Base-by-base conservation (phyloP, 768 basidiomycete species). In the Tylopilus plumbeoviolaceoides region DNA sequence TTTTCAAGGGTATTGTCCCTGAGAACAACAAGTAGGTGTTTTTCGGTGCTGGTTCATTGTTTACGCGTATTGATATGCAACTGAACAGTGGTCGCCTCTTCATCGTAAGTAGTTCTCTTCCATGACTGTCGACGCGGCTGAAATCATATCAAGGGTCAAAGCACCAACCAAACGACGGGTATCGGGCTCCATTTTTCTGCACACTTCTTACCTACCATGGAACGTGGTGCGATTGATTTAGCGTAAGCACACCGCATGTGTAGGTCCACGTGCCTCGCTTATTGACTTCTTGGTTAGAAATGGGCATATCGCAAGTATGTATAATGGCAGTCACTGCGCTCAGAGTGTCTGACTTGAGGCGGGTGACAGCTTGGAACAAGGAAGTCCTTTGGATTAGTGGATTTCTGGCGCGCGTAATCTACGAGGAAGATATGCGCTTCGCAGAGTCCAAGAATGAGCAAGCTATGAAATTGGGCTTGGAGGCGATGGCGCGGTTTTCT, bases 171-270 rank as follows among this genome's bases (percentile, higher is more conserved):
- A 69, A 95, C 91, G 2, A 95, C 95, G 0, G 95, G 95, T 17
- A 70, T 83, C 12, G 76, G 75, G 2, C 72, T 77, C 0, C 81
- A 85, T 50, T 70, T 88, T 51, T 76, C 91, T 3, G 85, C 88
- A 9, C 78, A 93, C 7, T 97, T 97, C 66, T 93, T 98, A 46
- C 91, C 92, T 8, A 98, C 95, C 0, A 91, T 98, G 7, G 95
- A 98, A 68, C 81, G 95, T 59, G 93, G 97, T 68, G 85, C 88
- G 0, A 86, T 95, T 49, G 94, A 92, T 70, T 73, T 95, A 30
- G 84, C 91, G 86, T 91, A 63, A 70, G 84, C 30, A 51, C 51
- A 17, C 77, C 88, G 2, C 30, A n/a, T n/a, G 30, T 30, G 30
- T 30, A 30, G 10, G 30, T 7, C 30, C 7, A 2, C 10, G 10